Evolutionary conservation across 176 grass and related monocot species (phyloP), one percentile per base, ranked within the genome.

Genomic region (Lolium multiflorum): DNA sequence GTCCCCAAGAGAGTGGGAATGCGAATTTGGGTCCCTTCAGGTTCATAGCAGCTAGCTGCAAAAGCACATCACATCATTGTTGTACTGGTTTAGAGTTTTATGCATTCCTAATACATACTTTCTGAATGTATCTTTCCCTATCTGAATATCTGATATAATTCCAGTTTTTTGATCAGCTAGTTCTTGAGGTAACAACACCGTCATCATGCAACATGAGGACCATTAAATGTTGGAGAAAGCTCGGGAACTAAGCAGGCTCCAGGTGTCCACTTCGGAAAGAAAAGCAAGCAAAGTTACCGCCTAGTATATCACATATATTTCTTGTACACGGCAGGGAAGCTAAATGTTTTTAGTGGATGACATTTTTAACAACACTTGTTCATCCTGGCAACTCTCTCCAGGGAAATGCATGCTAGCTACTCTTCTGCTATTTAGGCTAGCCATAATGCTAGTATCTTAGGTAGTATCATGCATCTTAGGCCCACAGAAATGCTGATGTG

Each of bases 301-400:
- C 7, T 16, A 41, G 28, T 59, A 67, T 76, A 48, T n/a, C 54
- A 59, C 31, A 15, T 52, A 49, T 15, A 77, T 89, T 71, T 81
- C 22, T 76, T 56, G 31, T 77, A 82, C 39, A 62, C 71, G n/a
- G n/a, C 22, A 72, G 4, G 24, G 57, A 38, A 51, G 60, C 41
- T 85, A 73, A 81, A 60, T 38, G 0, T 37, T 82, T 21, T 55
- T 31, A 61, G 49, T n/a, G 18, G 51, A 69, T 82, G 4, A 9
- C 47, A 86, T 71, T 86, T 83, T 82, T 81, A 82, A 61, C 7
- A 72, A 22, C 5, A 63, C 57, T 41, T 75, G 61, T 74, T 87
- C 48, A 76, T 15, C 28, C 28, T 49, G 75, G 81, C 25, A 25
- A 73, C 79, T 56, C 64, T 72, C 26, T 35, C 52, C 62, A 71